phyloP scores from a whole-genome alignment of 352 stramenopile genomes.

The Elongisporangium undulatum region DNA sequence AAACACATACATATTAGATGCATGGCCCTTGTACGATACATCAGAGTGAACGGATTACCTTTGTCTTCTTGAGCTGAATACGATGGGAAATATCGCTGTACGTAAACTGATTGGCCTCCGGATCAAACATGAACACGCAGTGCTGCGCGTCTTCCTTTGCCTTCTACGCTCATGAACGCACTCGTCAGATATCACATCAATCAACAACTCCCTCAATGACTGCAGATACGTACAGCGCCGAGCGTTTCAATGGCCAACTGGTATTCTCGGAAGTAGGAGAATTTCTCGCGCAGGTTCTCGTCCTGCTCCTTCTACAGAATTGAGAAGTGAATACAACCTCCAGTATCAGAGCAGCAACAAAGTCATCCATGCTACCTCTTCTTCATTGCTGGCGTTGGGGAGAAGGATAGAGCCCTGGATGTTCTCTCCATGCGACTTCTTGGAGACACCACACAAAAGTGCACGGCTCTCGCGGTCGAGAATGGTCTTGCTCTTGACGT shows the following conservation, averaged over 20 bases:
- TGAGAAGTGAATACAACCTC: conserved; percentile 2
- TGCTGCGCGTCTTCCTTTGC: conserved; percentile 54
- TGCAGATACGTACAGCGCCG: conserved; percentile 46
- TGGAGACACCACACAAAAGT: conserved; percentile 68
- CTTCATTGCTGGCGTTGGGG: conserved; percentile 44
- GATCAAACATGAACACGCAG: conserved; percentile 75
- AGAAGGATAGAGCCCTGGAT: conserved; percentile 77
- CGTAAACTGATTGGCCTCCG: conserved; percentile 68
- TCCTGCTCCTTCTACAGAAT: conserved; percentile 32
- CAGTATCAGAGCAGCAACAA: not conserved
- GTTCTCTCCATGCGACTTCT: conserved; percentile 57
- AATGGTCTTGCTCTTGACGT: conserved; percentile 73
- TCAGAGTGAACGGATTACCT: conserved; percentile 23
- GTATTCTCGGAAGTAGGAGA: conserved; percentile 81
- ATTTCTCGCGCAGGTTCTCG: conserved; percentile 59
- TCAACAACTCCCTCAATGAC: not conserved
- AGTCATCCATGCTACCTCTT: conserved; percentile 37
- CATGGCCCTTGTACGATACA: not conserved
- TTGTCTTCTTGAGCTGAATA: conserved; percentile 81
- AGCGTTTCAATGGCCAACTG: conserved; percentile 65
- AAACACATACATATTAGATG: not conserved
- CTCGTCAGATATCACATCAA: conserved; percentile 3
- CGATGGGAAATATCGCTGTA: conserved; percentile 74
- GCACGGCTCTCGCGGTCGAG: conserved; percentile 63
- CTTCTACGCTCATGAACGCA: conserved; percentile 1